phyloP scores from a whole-genome alignment of 2,329 filamentous ascomycete species.

The Zasmidium angulare region DNA sequence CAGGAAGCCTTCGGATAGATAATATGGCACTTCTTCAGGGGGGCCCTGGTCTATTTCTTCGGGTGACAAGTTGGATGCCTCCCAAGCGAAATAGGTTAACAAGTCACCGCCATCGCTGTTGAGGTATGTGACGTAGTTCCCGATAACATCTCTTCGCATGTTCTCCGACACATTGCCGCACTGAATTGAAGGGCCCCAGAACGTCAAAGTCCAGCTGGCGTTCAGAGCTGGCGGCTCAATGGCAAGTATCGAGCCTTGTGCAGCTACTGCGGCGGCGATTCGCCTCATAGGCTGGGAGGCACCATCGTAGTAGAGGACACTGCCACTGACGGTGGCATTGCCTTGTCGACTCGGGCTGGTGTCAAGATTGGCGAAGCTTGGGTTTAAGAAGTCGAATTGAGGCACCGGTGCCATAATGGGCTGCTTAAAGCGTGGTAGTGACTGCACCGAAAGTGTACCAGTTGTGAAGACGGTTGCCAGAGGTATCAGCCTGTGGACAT shows the following conservation, averaged over 20 bases:
- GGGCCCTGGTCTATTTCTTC: no score
- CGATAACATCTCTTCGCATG: not conserved
- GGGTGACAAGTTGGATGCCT: not conserved
- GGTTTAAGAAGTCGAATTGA: not conserved
- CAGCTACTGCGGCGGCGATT: no score
- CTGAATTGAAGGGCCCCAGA: not conserved
- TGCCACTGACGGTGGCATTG: not conserved
- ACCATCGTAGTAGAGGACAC: not conserved
- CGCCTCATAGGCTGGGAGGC: not conserved
- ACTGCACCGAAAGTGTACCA: slow-evolving; percentile 14
- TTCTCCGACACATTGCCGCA: not conserved
- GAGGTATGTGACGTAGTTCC: not conserved
- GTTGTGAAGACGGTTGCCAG: slow-evolving; percentile 16
- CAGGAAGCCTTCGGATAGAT: no score
- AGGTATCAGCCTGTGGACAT: slow-evolving; percentile 8
- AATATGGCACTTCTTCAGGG: no score
- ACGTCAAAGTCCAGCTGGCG: not conserved
- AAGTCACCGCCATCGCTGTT: not conserved
- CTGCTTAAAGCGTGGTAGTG: not conserved
- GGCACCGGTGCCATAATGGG: not conserved
- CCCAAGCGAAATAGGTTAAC: not conserved
- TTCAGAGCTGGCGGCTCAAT: not conserved
- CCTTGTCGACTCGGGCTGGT: not conserved
- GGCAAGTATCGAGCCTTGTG: not conserved
- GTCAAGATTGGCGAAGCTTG: not conserved